Evolutionary conservation across 2,329 filamentous ascomycete genomes (phyloP).

Genomic region (Venturiaceae sp.): DNA sequence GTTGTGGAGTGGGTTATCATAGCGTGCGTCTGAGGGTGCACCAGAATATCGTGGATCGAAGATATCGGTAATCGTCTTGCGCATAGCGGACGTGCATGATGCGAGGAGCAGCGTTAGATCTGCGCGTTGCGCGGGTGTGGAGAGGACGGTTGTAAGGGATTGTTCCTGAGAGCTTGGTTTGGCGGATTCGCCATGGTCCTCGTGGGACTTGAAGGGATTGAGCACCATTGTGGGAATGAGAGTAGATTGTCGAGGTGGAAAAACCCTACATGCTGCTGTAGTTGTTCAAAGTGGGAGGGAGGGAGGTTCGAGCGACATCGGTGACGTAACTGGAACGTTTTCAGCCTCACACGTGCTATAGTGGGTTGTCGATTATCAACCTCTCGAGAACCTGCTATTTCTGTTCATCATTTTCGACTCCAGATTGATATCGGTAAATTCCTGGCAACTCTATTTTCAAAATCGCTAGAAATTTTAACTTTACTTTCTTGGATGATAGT

Average conservation of each 20-base stretch:
- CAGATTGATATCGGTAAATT: no score
- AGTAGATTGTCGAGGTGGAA: background rate
- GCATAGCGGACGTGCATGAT: conserved; percentile 35
- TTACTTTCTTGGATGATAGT: no score
- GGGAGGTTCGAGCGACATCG: background rate
- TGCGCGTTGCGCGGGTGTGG: conserved; percentile 29
- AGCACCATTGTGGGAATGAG: background rate
- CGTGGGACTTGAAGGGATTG: background rate
- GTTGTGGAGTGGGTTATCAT: conserved; percentile 13
- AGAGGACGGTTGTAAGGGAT: conserved; percentile 35
- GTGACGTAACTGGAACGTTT: background rate
- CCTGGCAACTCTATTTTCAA: no score
- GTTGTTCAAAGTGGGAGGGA: background rate
- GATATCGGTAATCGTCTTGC: conserved; percentile 30
- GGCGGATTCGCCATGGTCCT: background rate
- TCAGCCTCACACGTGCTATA: background rate
- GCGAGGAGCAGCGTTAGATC: conserved; percentile 37
- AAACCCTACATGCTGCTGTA: background rate
- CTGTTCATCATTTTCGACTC: no score
- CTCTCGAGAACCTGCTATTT: no score
- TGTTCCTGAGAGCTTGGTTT: conserved; percentile 9
- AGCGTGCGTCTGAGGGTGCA: conserved; percentile 17
- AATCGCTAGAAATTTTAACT: no score
- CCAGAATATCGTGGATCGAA: conserved; percentile 29
- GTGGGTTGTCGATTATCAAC: no score